phyloP scores from a whole-genome alignment of 2,329 filamentous ascomycete genomes.

The Paecilomyces sp. region DNA sequence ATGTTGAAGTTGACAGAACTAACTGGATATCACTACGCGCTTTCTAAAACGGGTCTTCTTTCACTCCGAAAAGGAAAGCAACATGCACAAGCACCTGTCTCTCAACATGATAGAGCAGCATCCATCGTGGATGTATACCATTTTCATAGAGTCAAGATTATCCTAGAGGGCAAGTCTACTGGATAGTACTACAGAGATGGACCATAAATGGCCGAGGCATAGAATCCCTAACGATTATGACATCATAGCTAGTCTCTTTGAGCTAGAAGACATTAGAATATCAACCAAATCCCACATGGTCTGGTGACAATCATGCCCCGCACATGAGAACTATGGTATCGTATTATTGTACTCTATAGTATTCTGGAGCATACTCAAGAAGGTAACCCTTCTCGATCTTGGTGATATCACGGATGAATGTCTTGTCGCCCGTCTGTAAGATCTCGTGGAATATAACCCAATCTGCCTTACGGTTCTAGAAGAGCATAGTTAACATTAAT shows the following conservation, averaged over 20 bases:
- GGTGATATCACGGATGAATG: slow-evolving; percentile 83
- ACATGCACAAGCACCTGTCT: not conserved
- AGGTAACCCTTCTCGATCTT: slow-evolving; percentile 93
- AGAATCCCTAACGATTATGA: not conserved
- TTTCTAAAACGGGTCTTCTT: not conserved
- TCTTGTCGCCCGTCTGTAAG: slow-evolving; percentile 81
- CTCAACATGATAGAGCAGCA: not conserved
- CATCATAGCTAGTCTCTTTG: not conserved
- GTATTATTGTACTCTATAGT: slow-evolving; percentile 55
- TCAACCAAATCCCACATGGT: not conserved
- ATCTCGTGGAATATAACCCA: slow-evolving; percentile 96
- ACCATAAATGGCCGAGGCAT: not conserved
- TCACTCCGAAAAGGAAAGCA: not conserved
- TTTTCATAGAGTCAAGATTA: slow-evolving; percentile 4
- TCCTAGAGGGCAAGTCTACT: not conserved
- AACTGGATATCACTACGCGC: not conserved
- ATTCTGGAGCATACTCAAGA: slow-evolving; percentile 77
- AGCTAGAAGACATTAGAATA: not conserved
- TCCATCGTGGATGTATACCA: slow-evolving; percentile 9
- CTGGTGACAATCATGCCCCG: not conserved
- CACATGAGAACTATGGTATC: not conserved
- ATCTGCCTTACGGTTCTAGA: slow-evolving; percentile 77
- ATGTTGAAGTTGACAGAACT: not conserved
- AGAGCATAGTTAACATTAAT: not conserved
- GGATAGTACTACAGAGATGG: not conserved